phyloP scores from a whole-genome alignment of 192 early-diverging fungal species.

The Entophlyctis luteolus region DNA sequence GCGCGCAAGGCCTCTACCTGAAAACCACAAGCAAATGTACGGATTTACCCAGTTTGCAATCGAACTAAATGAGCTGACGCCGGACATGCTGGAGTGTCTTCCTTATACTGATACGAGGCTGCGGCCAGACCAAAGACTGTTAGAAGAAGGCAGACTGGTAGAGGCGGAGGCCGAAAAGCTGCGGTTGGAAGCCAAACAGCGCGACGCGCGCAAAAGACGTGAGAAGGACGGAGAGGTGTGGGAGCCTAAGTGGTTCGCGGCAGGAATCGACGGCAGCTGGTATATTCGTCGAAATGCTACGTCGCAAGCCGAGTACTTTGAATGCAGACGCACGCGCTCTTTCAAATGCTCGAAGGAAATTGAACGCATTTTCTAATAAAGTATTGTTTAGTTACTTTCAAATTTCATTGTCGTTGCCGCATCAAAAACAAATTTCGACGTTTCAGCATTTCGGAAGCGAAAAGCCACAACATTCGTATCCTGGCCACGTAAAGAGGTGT shows the following conservation, averaged over 20 bases:
- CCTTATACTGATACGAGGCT: constrained; percentile 90
- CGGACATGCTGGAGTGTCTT: constrained; percentile 54
- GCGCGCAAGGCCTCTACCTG: constrained; percentile 67
- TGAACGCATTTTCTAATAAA: no score
- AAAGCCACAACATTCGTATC: no score
- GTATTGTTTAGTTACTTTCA: no score
- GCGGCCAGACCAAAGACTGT: constrained; percentile 86
- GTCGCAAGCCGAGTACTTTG: no score
- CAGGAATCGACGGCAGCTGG: constrained; percentile 59
- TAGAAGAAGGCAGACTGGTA: constrained; percentile 76
- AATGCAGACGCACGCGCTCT: no score
- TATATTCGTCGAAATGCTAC: no score
- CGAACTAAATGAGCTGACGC: constrained; percentile 84
- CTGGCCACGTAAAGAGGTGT: no score
- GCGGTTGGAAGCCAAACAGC: constrained; percentile 84
- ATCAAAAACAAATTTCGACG: no score
- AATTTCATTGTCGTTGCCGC: no score
- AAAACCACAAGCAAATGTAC: constrained; percentile 77
- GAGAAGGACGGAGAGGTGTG: constrained; percentile 62
- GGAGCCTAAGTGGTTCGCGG: constrained; percentile 75
- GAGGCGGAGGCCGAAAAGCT: constrained; percentile 82
- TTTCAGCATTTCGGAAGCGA: no score
- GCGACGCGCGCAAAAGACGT: constrained; percentile 70
- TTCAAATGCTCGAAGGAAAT: no score
- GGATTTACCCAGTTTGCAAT: constrained; percentile 84